Conservation (phyloP, 2,329 filamentous ascomycete species). For the Botrytis byssoidea region DNA sequence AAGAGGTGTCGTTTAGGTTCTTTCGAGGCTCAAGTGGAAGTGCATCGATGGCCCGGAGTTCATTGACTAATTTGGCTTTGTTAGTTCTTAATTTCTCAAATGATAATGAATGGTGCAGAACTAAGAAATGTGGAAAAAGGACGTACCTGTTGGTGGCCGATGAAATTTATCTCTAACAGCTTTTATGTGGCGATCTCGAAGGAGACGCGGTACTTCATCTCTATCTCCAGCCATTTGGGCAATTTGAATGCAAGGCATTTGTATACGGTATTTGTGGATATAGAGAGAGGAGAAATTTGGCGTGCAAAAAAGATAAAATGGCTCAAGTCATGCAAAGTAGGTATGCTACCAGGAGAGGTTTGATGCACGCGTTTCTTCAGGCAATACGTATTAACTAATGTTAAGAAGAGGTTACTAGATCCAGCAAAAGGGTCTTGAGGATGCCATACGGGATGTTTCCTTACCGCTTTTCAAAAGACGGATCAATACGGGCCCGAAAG, state of each 20-base stretch:
- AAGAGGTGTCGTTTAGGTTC: constrained; percentile 19
- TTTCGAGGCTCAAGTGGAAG: constrained; percentile 1
- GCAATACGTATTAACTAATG: neutral
- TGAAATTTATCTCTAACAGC: neutral
- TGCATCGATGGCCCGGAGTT: constrained; percentile 12
- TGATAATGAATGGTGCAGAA: no score
- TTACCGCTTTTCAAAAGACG: neutral
- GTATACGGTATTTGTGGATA: rapidly evolving
- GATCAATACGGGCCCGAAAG: neutral
- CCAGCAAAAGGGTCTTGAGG: neutral
- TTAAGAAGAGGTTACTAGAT: no score
- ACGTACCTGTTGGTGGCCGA: constrained; percentile 8
- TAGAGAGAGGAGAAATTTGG: neutral
- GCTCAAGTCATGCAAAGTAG: neutral
- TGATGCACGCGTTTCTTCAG: neutral
- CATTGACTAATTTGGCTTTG: neutral
- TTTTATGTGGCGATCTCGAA: constrained; percentile 11
- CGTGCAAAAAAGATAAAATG: neutral
- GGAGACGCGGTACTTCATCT: neutral
- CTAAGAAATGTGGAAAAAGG: neutral
- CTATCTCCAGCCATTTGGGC: neutral
- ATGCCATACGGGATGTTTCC: neutral
- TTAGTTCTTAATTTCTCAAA: neutral
- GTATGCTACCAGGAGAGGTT: no score
- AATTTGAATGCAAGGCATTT: neutral